phyloP scores from a whole-genome alignment of 768 basidiomycete species.

The Mycena olivaceomarginata region DNA sequence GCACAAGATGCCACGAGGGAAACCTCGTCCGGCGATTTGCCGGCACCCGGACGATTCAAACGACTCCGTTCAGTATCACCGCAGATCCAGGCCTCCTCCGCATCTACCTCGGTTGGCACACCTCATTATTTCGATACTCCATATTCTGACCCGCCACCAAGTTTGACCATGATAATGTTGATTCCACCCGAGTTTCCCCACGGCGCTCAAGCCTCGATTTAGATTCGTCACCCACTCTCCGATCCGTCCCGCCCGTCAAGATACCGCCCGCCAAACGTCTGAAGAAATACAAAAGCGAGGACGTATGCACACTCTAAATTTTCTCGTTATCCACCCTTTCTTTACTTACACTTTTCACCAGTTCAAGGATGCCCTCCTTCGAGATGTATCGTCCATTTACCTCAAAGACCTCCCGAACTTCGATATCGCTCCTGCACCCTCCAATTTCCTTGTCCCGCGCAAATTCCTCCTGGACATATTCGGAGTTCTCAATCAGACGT shows the following conservation, averaged over 20 bases:
- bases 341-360: neutral
- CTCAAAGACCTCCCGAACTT: neutral
- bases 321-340: neutral
- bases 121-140: neutral
- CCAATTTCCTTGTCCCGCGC: slow-evolving; percentile 23
- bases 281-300: neutral
- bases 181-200: neutral
- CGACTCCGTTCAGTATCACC: slow-evolving; percentile 20
- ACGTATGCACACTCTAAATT: neutral
- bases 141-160: neutral
- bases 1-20: neutral
- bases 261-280: slow-evolving; percentile 2
- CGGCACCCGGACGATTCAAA: slow-evolving; percentile 19
- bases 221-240: no score
- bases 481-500: slow-evolving; percentile 11
- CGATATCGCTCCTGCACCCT: slow-evolving; percentile 1
- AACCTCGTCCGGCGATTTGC: neutral
- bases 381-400: slow-evolving; percentile 3
- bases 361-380: neutral
- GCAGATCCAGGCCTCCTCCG: neutral
- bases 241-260: neutral
- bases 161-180: slow-evolving; percentile 4
- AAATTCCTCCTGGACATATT: slow-evolving; percentile 2
- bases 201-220: neutral
- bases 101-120: slow-evolving; percentile 5